A percentile compares a stretch with the other conserved stretches of the same genome.
phyloP scores from a whole-genome alignment of 1,284 basidiomycete species.

The Heterobasidion occidentale region DNA sequence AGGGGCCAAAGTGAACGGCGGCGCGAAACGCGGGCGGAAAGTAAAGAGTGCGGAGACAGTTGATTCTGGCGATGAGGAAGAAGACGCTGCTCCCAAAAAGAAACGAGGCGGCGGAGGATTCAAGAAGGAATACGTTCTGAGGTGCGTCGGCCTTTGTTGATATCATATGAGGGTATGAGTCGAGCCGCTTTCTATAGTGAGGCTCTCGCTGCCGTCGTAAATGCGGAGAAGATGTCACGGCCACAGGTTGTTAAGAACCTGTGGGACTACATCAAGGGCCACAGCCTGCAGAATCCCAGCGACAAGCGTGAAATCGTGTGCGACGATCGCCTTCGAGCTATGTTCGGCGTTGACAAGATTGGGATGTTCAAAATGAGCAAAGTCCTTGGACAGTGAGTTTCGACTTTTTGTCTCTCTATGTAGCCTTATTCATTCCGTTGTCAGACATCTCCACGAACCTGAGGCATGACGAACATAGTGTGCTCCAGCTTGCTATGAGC shows the following conservation, averaged over 20 bases:
- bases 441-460: slow-evolving; percentile 9
- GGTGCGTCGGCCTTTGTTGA: slow-evolving; percentile 32
- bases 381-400: slow-evolving; percentile 62
- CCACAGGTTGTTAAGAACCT: slow-evolving; percentile 85
- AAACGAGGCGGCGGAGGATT: slow-evolving; percentile 31
- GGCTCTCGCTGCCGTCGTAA: slow-evolving; percentile 53
- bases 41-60: slow-evolving; percentile 49
- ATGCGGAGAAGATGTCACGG: slow-evolving; percentile 27
- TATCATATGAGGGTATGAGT: background rate
- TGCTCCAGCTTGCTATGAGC: background rate
- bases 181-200: slow-evolving; percentile 32
- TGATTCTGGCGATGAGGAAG: slow-evolving; percentile 41
- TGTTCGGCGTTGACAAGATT: slow-evolving; percentile 73
- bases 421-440: background rate
- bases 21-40: slow-evolving; percentile 30
- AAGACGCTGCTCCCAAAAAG: slow-evolving; percentile 27
- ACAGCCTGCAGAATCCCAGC: slow-evolving; percentile 72
- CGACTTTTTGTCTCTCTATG: background rate
- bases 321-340: slow-evolving; percentile 56
- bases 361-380: slow-evolving; percentile 90
- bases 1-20: slow-evolving; percentile 31
- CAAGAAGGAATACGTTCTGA: slow-evolving; percentile 69
- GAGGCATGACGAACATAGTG: background rate
- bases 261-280: slow-evolving; percentile 78
- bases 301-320: slow-evolving; percentile 81